Evolutionary conservation across 2,329 filamentous ascomycete genomes (phyloP).

Genomic region (Colletotrichum acutatum): DNA sequence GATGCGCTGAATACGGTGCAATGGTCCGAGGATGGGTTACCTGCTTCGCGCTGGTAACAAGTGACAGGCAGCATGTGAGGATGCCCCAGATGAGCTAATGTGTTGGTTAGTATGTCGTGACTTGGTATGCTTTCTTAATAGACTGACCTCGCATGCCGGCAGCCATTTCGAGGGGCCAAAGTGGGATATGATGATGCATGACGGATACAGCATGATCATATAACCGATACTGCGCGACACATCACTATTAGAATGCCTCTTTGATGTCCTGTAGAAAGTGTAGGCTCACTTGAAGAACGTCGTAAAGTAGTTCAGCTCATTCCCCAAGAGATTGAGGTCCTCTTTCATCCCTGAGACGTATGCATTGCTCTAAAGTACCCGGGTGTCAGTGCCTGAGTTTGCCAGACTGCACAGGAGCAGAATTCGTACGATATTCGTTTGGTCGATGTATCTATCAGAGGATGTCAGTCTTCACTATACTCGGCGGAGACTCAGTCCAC

Average conservation of each 20-base stretch:
- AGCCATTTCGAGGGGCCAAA: slow-evolving; percentile 43
- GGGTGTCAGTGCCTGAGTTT: not conserved
- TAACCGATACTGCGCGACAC: slow-evolving; percentile 35
- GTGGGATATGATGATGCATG: slow-evolving; percentile 42
- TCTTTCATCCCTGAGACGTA: slow-evolving; percentile 44
- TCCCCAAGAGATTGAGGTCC: slow-evolving; percentile 40
- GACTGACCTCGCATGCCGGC: slow-evolving; percentile 39
- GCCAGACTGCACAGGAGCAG: accelerated
- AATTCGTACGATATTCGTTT: slow-evolving; percentile 13
- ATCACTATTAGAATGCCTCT: not conserved
- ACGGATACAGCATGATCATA: slow-evolving; percentile 41
- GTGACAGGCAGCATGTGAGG: slow-evolving; percentile 18
- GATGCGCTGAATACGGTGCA: not conserved
- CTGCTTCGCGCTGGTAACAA: slow-evolving; percentile 16
- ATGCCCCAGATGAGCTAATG: slow-evolving; percentile 21
- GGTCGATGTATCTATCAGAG: slow-evolving; percentile 18
- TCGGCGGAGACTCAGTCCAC: not conserved
- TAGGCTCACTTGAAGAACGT: slow-evolving; percentile 36
- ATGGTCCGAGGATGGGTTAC: slow-evolving; percentile 30
- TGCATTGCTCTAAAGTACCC: slow-evolving; percentile 36
- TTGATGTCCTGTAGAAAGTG: accelerated
- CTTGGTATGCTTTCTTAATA: too few species aligned
- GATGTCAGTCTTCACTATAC: not conserved
- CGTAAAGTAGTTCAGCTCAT: slow-evolving; percentile 40
- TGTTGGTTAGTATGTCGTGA: not conserved